Base-by-base conservation (phyloP, 108 stramenopile genomes). In the Fistulifera pelliculosa region DNA sequence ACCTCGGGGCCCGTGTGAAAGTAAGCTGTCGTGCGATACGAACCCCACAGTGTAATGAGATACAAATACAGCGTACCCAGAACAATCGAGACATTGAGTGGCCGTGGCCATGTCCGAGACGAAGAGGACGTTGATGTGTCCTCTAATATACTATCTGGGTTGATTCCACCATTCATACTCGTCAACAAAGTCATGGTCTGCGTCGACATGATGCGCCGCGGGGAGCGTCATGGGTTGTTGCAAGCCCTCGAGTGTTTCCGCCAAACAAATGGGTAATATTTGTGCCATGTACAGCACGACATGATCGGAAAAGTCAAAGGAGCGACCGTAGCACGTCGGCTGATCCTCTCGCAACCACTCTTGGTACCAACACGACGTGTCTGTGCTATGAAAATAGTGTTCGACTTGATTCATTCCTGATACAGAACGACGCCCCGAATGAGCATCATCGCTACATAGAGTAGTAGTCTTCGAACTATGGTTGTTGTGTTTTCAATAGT, bases 221-320 rank as follows among this genome's bases (percentile, higher is more conserved):
- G 31, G 31, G 6, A 35, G 31, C 75, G 75, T 75, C 56, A 71
- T 75, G 1, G 85, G 89, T 38, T 60, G 54, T 35, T 69, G 10
- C 42, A 70, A 68, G 24, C 66, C 73, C 61, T 80, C 41, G 15
- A 83, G 12, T 11, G 70, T 49, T 67, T 91, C 90, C 47, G 71
- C 52, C 53, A 85, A 45, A 11, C 82, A 61, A 49, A 85, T 66
- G 19, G 81, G 74, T 7, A 87, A 56, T 26, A 85, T 73, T 58
- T 91, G 85, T 10, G 81, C 83, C 67, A 83, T 79, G 54, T 80
- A 85, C 43, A 91, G 55, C 0, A 91, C 90, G 11, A 85, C 69
- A 47, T 91, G 90, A 87, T 91, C 90, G 5, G 90, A 91, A 62
- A 83, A 91, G 61, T 91, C 90, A 50, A 78, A 81, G 39, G 45